Percentiles rank a stretch among this genome's conserved stretches.
phyloP scores from a whole-genome alignment of 371 early-diverging fungal genomes.

The Apophysomyces trapeziformis region DNA sequence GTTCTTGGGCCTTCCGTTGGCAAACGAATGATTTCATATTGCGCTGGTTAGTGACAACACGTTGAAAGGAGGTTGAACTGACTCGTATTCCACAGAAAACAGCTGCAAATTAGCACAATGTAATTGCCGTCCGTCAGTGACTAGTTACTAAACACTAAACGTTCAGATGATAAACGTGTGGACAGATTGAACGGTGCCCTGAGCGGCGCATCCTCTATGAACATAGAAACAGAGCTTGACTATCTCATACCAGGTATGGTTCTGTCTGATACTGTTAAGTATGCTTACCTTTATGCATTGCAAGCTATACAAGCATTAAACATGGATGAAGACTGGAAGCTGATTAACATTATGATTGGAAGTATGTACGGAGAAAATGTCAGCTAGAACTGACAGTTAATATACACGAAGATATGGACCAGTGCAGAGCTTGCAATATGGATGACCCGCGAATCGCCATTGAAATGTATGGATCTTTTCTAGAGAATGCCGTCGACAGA shows the following conservation, averaged over 20 bases:
- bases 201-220: constrained; percentile 39
- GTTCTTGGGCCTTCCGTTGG: constrained; percentile 37
- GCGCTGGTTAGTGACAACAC: constrained; percentile 22
- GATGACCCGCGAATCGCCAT: constrained; percentile 11
- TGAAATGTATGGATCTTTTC: constrained; percentile 17
- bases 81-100: constrained; percentile 24
- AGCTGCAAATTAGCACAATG: neutral
- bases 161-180: neutral
- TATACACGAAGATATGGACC: constrained; percentile 18
- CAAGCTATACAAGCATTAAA: constrained; percentile 26
- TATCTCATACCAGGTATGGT: constrained; percentile 39
- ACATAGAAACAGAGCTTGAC: constrained; percentile 38
- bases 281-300: constrained; percentile 30
- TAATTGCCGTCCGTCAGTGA: neutral
- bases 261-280: constrained; percentile 9
- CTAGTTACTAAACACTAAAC: neutral
- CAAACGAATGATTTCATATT: constrained; percentile 23
- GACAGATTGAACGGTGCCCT: constrained; percentile 51
- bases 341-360: constrained; percentile 51
- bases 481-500: constrained; percentile 18
- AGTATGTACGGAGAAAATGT: constrained; percentile 36
- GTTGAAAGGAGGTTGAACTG: neutral
- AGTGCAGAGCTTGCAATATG: constrained; percentile 22
- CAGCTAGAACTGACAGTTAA: neutral
- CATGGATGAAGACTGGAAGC: constrained; percentile 41